A percentile compares a stretch with the other conserved stretches of the same genome.
phyloP scores from a whole-genome alignment of 345 rosid species.

The Populus pruinosa region DNA sequence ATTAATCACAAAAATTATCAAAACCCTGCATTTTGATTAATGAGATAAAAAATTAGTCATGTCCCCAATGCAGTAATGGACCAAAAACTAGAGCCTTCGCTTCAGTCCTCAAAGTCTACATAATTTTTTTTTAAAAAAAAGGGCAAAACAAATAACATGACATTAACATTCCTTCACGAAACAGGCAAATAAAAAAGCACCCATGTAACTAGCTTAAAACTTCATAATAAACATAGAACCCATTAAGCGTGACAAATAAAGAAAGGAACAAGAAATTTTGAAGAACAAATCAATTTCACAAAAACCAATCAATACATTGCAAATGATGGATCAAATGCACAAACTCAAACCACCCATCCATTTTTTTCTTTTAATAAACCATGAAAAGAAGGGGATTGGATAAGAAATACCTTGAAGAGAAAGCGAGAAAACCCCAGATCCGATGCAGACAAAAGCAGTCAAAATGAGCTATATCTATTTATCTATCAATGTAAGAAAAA shows the following conservation, averaged over 20 bases:
- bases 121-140: background rate
- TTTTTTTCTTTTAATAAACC: background rate
- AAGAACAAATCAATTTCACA: background rate
- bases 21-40: slow-evolving; percentile 10
- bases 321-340: background rate
- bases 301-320: background rate
- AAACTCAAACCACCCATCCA: background rate
- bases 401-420: slow-evolving; percentile 3
- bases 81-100: background rate
- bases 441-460: background rate
- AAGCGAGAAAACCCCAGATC: slow-evolving; percentile 15
- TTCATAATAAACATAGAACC: background rate
- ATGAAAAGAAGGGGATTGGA: background rate
- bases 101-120: background rate
- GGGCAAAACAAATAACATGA: background rate
- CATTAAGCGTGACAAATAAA: background rate
- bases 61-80: background rate
- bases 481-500: background rate
- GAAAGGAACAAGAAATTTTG: slow-evolving; percentile 4
- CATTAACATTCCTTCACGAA: slow-evolving; percentile 2
- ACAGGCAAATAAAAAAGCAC: background rate
- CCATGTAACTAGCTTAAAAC: background rate
- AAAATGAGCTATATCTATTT: background rate
- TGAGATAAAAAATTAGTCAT: background rate
- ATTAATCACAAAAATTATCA: background rate